Conservation (phyloP, 192 early-diverging fungal species). For the Dissophora ornata region DNA sequence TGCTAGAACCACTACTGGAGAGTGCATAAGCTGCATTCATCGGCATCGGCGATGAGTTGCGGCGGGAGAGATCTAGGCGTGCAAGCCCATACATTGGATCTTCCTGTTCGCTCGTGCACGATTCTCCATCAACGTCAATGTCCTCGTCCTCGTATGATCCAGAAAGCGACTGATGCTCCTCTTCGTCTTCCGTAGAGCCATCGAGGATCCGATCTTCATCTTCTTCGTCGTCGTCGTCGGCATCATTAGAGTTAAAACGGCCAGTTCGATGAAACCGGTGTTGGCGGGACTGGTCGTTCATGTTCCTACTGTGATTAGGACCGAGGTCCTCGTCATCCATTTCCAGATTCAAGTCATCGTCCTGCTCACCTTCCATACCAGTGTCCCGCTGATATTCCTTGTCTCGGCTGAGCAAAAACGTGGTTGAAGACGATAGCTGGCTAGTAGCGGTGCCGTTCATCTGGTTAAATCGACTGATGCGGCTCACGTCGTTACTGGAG, state of each 20-base stretch:
- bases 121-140: slow-evolving; percentile 46
- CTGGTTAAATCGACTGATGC: slow-evolving; percentile 37
- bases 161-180: slow-evolving; percentile 46
- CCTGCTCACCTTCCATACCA: slow-evolving; percentile 26
- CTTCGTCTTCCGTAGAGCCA: slow-evolving; percentile 50
- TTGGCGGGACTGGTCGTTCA: slow-evolving; percentile 7
- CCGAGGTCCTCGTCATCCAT: slow-evolving; percentile 15
- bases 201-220: slow-evolving; percentile 31
- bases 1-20: slow-evolving; percentile 1
- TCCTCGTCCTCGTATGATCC: slow-evolving; percentile 47
- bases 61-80: slow-evolving; percentile 40
- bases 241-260: slow-evolving; percentile 23
- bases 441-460: slow-evolving; percentile 14
- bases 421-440: slow-evolving; percentile 36
- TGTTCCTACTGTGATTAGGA: slow-evolving; percentile 2
- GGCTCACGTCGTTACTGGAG: slow-evolving; percentile 52
- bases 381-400: slow-evolving; percentile 22
- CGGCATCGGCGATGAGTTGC: slow-evolving; percentile 51
- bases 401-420: slow-evolving; percentile 23
- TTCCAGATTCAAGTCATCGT: slow-evolving; percentile 30
- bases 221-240: slow-evolving; percentile 45
- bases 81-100: slow-evolving; percentile 51
- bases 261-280: slow-evolving; percentile 21
- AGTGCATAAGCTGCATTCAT: slow-evolving; percentile 33
- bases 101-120: slow-evolving; percentile 45